A percentile compares a stretch with the other conserved stretches of the same genome.
Evolutionary conservation across 1,284 basidiomycete species (phyloP).

Genomic region (Pyrrhoderma noxium): DNA sequence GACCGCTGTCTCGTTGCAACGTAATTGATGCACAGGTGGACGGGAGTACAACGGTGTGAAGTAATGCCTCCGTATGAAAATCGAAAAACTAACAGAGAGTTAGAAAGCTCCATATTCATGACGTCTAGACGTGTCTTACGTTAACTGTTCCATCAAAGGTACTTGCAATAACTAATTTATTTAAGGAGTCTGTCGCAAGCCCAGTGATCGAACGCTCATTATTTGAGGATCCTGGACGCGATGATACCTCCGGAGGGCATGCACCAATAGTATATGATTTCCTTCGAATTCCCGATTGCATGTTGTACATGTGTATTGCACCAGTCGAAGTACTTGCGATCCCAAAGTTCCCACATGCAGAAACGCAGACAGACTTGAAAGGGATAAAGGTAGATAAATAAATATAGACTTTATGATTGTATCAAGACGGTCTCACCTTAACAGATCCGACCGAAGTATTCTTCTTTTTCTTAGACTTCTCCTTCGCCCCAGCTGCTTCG

Average conservation of each 20-base stretch:
- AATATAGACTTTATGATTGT: conserved; percentile 2
- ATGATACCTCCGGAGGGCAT: conserved; percentile 47
- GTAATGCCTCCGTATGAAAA: conserved; percentile 77
- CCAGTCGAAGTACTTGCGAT: conserved; percentile 78
- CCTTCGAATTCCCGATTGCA: conserved; percentile 89
- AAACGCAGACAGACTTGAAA: conserved; percentile 75
- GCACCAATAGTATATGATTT: conserved; percentile 67
- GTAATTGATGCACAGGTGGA: conserved; percentile 66
- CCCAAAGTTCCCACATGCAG: conserved; percentile 95
- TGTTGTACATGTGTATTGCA: conserved; percentile 84
- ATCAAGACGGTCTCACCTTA: conserved; percentile 41
- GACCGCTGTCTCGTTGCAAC: conserved; percentile 79
- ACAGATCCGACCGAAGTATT: conserved; percentile 44
- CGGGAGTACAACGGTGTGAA: conserved; percentile 61
- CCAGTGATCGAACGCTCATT: conserved; percentile 71
- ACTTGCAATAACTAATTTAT: conserved; percentile 73
- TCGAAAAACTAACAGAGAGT: conserved; percentile 78
- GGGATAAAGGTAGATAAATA: conserved; percentile 1
- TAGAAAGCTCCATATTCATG: neutral
- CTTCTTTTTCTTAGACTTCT: conserved; percentile 28
- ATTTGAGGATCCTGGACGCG: conserved; percentile 32
- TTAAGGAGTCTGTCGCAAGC: conserved; percentile 81
- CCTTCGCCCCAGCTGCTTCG: conserved; percentile 39
- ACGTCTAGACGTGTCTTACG: conserved; percentile 40
- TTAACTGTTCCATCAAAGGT: conserved; percentile 86